A percentile compares a stretch with the other conserved stretches of the same genome.
Conservation (phyloP, 2,329 filamentous ascomycete species). For the Ilyonectria destructans region DNA sequence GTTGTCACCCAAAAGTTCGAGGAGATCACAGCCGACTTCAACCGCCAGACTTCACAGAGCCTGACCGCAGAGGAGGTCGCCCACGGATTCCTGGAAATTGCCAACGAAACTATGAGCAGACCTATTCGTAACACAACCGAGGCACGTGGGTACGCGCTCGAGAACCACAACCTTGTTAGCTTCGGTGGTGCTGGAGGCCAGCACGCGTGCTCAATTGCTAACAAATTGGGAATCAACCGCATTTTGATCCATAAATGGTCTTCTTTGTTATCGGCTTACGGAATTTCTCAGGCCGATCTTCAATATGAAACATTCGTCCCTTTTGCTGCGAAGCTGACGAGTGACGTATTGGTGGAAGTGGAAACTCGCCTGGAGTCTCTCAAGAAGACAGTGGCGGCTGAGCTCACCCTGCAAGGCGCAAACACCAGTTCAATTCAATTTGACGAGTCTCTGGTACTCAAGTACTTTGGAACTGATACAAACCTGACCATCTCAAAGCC, state of each 20-base stretch:
- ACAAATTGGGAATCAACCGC: conserved; percentile 57
- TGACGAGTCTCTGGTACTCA: conserved; percentile 61
- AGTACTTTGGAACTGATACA: conserved; percentile 63
- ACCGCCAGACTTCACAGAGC: conserved; percentile 53
- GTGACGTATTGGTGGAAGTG: conserved; percentile 32
- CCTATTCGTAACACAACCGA: conserved; percentile 83
- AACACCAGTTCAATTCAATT: conserved; percentile 57
- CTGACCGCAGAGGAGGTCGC: conserved; percentile 63
- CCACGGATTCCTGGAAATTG: conserved; percentile 82
- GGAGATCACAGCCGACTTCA: conserved; percentile 59
- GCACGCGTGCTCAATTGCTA: conserved; percentile 61
- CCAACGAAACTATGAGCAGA: conserved; percentile 83
- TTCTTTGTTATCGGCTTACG: conserved; percentile 61
- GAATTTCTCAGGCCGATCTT: conserved; percentile 60
- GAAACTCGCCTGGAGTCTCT: conserved; percentile 46
- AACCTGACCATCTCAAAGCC: conserved; percentile 62
- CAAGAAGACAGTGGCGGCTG: conserved; percentile 52
- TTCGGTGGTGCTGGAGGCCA: conserved; percentile 84
- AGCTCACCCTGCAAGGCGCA: conserved; percentile 61
- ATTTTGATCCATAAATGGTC: conserved; percentile 62
- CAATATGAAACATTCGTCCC: conserved; percentile 57
- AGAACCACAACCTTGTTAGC: conserved; percentile 53
- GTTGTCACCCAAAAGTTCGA: conserved; percentile 57
- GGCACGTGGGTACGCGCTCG: conserved; percentile 60
- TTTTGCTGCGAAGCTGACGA: conserved; percentile 44